Base-by-base conservation (phyloP, 257 asterid genomes). In the Plantago ovata region DNA sequence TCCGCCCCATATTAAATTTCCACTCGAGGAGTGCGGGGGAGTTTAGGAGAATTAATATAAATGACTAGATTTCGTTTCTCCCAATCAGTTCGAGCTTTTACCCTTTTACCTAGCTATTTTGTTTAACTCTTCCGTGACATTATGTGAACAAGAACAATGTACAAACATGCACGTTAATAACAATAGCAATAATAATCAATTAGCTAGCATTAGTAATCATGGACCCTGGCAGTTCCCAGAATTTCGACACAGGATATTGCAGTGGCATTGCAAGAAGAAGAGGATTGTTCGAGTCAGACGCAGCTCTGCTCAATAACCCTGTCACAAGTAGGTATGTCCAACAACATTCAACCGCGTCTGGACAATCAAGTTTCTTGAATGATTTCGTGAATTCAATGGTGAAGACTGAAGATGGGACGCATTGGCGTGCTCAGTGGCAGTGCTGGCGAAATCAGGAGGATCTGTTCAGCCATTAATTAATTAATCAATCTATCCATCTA, bases 351-450 rank as follows among this genome's bases (percentile, higher is more conserved):
- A 50, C 33, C 14, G 12, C 70, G 0, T 21, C 68, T 0, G 49
- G 58, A 0, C 10, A 32, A 0, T 10, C 63, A 2, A 62, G 61
- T 38, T 80, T 80, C 73, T 51, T 60, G 2, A 16, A 16, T 16
- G 83, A 80, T 41, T 80, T 80, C 52, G 86, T 72, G 1, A 60
- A 10, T 0, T 73, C 86, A 3, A 80, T 80, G 83, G 76, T 73
- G 11, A 80, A 63, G 33, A 80, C 76, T 73, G 11, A 80, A 63
- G 33, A 80, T 80, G 86, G 80, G 86, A 0, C 8, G 22, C 47
- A 73, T 76, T 19, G 79, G 58, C 0, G 78, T 71, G 10, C 61
- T 80, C n/a, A 76, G 81, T 0, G 83, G 83, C 22, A 63, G 22
- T 12, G 73, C 73, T 5, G 86, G 86, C 9, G 57, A 76, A n/a